These are phyloP conservation scores for Spergularia bocconei DNA, from an alignment of 148 eudicot species.

Conservation along the genomic window DNA sequence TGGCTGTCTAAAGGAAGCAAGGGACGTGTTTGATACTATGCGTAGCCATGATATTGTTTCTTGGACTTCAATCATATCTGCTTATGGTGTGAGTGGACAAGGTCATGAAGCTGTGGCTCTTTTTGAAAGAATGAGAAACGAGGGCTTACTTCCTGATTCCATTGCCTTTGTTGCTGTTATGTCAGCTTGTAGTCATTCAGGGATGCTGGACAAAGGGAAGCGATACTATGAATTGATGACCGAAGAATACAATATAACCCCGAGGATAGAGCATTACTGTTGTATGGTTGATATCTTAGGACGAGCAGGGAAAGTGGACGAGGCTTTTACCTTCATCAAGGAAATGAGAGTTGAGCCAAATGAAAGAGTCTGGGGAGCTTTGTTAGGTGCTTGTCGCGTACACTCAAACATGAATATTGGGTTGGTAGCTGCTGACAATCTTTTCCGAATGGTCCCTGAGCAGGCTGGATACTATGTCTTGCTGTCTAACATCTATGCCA, in stretches of 20 bases:
- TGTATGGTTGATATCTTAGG: conserved; percentile 76
- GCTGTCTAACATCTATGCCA: conserved; percentile 68
- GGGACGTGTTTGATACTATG: conserved; percentile 65
- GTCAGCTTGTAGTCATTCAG: conserved; percentile 87
- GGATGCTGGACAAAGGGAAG: conserved; percentile 58
- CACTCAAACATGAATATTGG: conserved; percentile 51
- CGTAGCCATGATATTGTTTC: conserved; percentile 56
- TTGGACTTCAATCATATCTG: conserved; percentile 85
- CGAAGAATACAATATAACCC: conserved; percentile 46
- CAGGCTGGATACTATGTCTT: conserved; percentile 63
- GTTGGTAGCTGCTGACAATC: conserved; percentile 53
- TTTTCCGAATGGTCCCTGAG: conserved; percentile 54
- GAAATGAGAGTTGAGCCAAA: conserved; percentile 57
- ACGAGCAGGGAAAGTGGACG: conserved; percentile 55
- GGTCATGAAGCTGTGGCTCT: conserved; percentile 49
- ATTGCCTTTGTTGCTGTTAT: conserved; percentile 71
- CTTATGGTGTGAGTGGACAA: conserved; percentile 68
- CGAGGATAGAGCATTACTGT: conserved; percentile 62
- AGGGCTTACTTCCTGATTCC: conserved; percentile 55
- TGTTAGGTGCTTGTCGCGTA: conserved; percentile 58
- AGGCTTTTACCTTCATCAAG: conserved; percentile 54
- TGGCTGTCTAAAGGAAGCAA: conserved; percentile 65
- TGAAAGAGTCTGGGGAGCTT: conserved; percentile 66
- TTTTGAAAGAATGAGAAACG: conserved; percentile 52
- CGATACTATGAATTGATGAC: conserved; percentile 54